phyloP scores from a whole-genome alignment of 768 basidiomycete species.

The Leucosporidium creatinivorum region DNA sequence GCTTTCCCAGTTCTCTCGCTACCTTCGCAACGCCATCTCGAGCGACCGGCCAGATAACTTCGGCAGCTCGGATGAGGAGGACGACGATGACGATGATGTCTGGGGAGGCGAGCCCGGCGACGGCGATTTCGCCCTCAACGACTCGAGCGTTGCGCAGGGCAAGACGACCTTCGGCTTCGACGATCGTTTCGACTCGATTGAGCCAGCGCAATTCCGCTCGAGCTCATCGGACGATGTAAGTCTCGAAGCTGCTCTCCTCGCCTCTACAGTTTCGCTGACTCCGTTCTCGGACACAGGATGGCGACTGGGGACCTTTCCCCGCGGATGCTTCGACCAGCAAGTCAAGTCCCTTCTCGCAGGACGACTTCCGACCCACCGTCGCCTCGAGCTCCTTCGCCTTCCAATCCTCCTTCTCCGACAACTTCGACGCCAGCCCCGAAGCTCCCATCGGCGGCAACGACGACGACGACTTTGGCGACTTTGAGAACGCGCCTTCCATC shows the following conservation, averaged over 20 bases:
- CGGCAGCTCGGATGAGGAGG: slow-evolving; percentile 36
- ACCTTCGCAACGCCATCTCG: slow-evolving; percentile 63
- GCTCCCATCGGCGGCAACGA: background rate
- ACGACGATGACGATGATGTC: slow-evolving; percentile 23
- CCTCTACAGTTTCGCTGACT: background rate
- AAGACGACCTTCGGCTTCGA: slow-evolving; percentile 31
- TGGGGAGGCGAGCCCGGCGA: slow-evolving; percentile 26
- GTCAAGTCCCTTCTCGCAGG: slow-evolving; percentile 1
- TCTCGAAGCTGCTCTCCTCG: background rate
- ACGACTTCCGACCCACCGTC: slow-evolving; percentile 27
- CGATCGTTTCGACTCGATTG: slow-evolving; percentile 26
- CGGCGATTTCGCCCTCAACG: slow-evolving; percentile 22
- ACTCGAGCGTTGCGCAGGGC: background rate
- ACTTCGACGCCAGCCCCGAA: slow-evolving; percentile 4
- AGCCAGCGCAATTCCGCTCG: slow-evolving; percentile 4
- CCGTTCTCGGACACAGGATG: slow-evolving; percentile 2
- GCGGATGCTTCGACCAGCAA: background rate
- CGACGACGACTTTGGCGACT: slow-evolving; percentile 33
- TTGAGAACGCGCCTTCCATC: slow-evolving; percentile 21
- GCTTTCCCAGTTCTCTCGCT: slow-evolving; percentile 61
- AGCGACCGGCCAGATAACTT: slow-evolving; percentile 47
- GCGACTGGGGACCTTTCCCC: slow-evolving; percentile 25
- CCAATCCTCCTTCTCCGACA: slow-evolving; percentile 2
- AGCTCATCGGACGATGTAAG: slow-evolving; percentile 11
- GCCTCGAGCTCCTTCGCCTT: slow-evolving; percentile 13